phyloP scores from a whole-genome alignment of 2,329 filamentous ascomycete species.

The Cladorrhinum sp. region DNA sequence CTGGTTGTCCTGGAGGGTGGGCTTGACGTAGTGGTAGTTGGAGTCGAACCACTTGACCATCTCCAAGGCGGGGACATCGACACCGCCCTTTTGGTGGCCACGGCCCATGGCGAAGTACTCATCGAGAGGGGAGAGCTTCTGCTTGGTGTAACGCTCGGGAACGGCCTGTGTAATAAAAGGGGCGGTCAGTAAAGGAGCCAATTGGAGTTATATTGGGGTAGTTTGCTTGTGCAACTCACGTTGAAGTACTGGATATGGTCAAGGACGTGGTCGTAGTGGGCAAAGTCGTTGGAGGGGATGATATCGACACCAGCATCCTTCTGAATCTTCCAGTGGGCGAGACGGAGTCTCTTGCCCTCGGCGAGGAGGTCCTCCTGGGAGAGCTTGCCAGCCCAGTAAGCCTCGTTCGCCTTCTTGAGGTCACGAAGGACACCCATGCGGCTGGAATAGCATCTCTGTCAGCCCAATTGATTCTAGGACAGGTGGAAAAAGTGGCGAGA shows the following conservation, averaged over 20 bases:
- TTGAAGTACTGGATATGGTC: conserved; percentile 98
- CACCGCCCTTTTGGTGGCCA: conserved; percentile 91
- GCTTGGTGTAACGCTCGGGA: conserved; percentile 89
- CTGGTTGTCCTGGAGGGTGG: conserved; percentile 95
- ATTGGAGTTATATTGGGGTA: conserved; percentile 22
- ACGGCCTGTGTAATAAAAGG: conserved; percentile 61
- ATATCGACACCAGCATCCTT: conserved; percentile 96
- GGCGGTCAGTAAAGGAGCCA: conserved; percentile 9
- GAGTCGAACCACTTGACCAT: conserved; percentile 99
- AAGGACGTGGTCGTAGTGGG: conserved; percentile 96
- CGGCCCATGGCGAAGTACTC: conserved; percentile 99
- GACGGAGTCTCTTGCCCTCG: conserved; percentile 95
- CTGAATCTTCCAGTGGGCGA: conserved; percentile 99
- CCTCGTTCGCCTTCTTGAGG: conserved; percentile 99
- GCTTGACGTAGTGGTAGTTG: conserved; percentile 99
- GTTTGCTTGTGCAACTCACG: conserved; percentile 51
- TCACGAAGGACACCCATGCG: conserved; percentile 98
- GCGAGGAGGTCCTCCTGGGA: conserved; percentile 84
- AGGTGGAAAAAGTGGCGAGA: conserved; percentile 35
- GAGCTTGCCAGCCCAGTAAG: conserved; percentile 94
- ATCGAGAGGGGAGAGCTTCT: conserved; percentile 83
- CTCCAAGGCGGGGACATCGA: conserved; percentile 92
- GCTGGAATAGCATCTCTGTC: conserved; percentile 36
- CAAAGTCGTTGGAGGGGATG: conserved; percentile 99
- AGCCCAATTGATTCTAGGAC: conserved; percentile 71